Conservation (phyloP, 2,329 filamentous ascomycete species). For the Aspergillus latus region DNA sequence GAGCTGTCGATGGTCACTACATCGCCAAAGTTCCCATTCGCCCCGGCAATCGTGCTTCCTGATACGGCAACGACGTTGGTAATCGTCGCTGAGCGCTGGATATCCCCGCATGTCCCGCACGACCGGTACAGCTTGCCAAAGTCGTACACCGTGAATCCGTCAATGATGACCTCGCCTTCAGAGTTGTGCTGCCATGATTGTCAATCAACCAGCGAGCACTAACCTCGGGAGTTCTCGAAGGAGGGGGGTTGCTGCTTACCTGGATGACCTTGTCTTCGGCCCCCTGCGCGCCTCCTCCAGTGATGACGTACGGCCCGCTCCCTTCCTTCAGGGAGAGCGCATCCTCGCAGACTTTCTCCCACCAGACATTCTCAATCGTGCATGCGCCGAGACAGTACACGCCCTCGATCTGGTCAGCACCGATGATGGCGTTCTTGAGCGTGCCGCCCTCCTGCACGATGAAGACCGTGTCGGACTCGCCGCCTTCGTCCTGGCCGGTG, state of each 20-base stretch:
- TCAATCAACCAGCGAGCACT: neutral
- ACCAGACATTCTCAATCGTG: constrained; percentile 37
- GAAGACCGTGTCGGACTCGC: constrained; percentile 43
- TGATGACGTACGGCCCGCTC: constrained; percentile 34
- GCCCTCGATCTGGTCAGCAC: constrained; percentile 42
- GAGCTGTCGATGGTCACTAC: constrained; percentile 15
- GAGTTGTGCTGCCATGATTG: constrained; percentile 36
- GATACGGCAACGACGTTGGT: constrained; percentile 33
- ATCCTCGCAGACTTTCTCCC: constrained; percentile 42
- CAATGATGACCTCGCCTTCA: constrained; percentile 32
- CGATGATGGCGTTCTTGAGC: constrained; percentile 43
- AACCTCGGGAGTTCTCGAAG: neutral
- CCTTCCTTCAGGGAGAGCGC: constrained; percentile 37
- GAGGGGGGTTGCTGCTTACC: neutral
- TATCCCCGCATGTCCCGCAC: constrained; percentile 46
- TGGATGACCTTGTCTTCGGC: constrained; percentile 35
- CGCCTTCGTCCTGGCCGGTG: constrained; percentile 44
- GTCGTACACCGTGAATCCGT: constrained; percentile 42
- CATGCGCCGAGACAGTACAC: constrained; percentile 40
- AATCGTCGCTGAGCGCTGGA: constrained; percentile 29
- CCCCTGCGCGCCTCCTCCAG: constrained; percentile 37
- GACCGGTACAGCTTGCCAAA: constrained; percentile 49
- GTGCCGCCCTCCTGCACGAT: constrained; percentile 32
- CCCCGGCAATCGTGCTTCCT: constrained; percentile 30
- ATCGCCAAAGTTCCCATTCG: constrained; percentile 29